Base-by-base conservation (phyloP, 73 alveolate genomes). In the Symbiodinium pilosum region DNA sequence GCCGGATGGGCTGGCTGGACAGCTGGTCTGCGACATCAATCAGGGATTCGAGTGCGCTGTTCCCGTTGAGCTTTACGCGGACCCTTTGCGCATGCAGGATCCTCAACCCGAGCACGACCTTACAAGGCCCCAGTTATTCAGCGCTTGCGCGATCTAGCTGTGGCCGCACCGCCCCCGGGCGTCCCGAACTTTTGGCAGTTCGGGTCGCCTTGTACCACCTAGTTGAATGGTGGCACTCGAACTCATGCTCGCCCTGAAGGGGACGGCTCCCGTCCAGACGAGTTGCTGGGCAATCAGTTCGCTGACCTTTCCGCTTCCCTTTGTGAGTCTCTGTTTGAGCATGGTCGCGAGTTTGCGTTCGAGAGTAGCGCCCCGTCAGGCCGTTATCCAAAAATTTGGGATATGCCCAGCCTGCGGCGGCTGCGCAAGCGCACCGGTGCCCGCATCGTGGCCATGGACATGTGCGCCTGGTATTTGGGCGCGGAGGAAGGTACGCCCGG, bases 191-290 rank as follows among this genome's bases (percentile, higher is more conserved):
- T n/a, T n/a, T n/a, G n/a, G n/a, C n/a, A n/a, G n/a, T n/a, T 84
- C 21, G 93, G 69, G 24, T 16, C 93, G 14, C 93, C 93, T 4
- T 84, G 93, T 44, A 84, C 93, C 28, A 18, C 81, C 41, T 84
- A 43, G 34, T 11, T 8, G 51, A 75, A 77, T 77, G 54, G 87
- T 1, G 87, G 87, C 34, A 77, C 87, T 2, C 87, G 87, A 2
- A 77, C 87, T 14, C 39, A 47, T 43, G 87, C 34, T 12, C 1
- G 39, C 3, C 87, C 87, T 28, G n/a, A 77, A n/a, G 87, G 87
- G 30, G 87, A 77, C 32, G 54, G 87, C 32, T 38, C 54, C 54
- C 87, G 47, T n/a, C 52, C 11, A 0, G 32, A n/a, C 26, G 87
- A 77, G 47, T 30, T 9, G 54, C 87, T 38, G n/a, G 87, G 54